Conservation (phyloP, 305 asterid species). For the Ruellia speciosa region DNA sequence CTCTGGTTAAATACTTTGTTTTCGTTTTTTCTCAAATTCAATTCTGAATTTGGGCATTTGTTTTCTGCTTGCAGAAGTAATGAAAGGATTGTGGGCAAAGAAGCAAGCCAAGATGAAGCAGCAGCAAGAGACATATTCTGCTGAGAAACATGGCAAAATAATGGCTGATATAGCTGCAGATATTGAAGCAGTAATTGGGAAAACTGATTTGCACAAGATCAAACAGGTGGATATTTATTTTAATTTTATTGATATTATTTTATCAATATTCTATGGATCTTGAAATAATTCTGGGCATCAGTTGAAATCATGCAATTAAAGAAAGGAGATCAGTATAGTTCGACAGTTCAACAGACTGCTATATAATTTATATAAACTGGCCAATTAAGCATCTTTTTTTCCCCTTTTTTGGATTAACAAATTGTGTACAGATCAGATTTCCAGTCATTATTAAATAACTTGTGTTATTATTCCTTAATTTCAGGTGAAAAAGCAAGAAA, state of each 20-base stretch:
- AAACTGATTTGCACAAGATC: slow-evolving; percentile 32
- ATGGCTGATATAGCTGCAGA: slow-evolving; percentile 36
- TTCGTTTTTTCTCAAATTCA: neutral
- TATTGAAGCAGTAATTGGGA: slow-evolving; percentile 38
- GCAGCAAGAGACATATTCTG: slow-evolving; percentile 26
- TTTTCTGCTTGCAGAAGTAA: slow-evolving; percentile 44
- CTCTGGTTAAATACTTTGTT: neutral
- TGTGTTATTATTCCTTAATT: neutral
- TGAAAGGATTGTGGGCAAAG: slow-evolving; percentile 76
- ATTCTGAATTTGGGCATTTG: neutral
- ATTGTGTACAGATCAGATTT: neutral
- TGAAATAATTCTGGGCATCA: slow-evolving; percentile 6
- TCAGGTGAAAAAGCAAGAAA: slow-evolving; percentile 59
- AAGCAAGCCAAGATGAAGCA: slow-evolving; percentile 60
- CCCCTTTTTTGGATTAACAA: neutral
- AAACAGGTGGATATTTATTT: slow-evolving; percentile 35
- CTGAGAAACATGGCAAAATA: slow-evolving; percentile 26
- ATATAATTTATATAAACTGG: slow-evolving; percentile 19
- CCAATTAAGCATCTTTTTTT: slow-evolving; percentile 5
- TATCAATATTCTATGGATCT: slow-evolving; percentile 15
- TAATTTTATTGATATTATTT: neutral
- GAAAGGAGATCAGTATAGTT: slow-evolving; percentile 5
- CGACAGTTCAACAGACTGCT: slow-evolving; percentile 31
- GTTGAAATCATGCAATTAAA: slow-evolving; percentile 21
- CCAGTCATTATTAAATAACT: neutral